A percentile compares a stretch with the other conserved stretches of the same genome.
Evolutionary conservation across 1,139 yeast genomes (phyloP).

Genomic region (Suhomyces coccinellae): DNA sequence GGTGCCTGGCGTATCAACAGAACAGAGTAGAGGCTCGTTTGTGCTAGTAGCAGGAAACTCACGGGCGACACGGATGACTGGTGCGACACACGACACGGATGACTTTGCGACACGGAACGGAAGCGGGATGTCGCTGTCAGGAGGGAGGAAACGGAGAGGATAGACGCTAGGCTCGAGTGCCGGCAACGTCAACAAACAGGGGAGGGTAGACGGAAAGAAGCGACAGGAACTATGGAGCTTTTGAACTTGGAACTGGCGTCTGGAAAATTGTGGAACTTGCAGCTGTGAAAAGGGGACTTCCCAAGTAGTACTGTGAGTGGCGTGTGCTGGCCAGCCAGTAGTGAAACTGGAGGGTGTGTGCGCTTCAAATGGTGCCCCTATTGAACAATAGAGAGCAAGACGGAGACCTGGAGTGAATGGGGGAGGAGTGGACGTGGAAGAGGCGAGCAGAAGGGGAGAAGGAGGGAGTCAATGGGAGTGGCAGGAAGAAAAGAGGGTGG

Average conservation of each 20-base stretch:
- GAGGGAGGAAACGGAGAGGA: background rate
- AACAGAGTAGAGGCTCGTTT: background rate
- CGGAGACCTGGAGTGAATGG: background rate
- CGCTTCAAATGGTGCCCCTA: background rate
- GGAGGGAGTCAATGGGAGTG: background rate
- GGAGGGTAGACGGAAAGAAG: no score
- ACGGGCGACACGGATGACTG: slow-evolving; percentile 3
- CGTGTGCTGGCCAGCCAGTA: background rate
- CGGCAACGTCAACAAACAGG: no score
- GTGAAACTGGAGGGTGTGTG: background rate
- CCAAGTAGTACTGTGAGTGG: no score
- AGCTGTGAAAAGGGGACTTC: background rate
- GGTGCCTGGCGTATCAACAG: background rate
- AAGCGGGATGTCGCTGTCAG: background rate
- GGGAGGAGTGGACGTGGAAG: background rate
- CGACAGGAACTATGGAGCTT: no score
- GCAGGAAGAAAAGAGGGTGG: background rate
- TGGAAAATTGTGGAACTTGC: no score
- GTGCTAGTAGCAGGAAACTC: background rate
- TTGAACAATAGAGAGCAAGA: background rate
- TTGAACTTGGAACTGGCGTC: no score
- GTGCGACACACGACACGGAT: background rate
- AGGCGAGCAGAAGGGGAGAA: background rate
- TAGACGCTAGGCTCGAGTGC: background rate
- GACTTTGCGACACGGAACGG: background rate